A percentile compares a stretch with the other conserved stretches of the same genome.
Conservation (phyloP, 352 stramenopile species). For the Phytophthora macrochlamydospora region DNA sequence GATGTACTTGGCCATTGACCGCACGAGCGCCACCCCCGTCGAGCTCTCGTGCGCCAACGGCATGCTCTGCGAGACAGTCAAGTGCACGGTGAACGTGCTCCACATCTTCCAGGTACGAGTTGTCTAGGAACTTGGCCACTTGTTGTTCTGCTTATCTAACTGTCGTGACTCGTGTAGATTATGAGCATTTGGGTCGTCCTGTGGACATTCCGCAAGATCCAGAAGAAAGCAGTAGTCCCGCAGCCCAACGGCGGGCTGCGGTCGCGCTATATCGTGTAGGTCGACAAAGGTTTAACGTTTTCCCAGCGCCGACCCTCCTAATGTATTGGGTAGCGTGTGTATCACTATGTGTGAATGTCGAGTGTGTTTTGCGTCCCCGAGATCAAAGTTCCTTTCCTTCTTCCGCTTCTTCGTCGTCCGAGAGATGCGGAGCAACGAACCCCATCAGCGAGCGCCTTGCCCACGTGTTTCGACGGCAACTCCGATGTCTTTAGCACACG, state of each 20-base stretch:
- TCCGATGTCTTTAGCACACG: neutral
- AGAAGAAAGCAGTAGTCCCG: conserved; percentile 25
- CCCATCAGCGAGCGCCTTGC: neutral
- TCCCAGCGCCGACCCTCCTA: neutral
- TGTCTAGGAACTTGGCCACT: neutral
- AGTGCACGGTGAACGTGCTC: conserved; percentile 44
- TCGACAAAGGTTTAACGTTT: neutral
- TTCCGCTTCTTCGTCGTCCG: neutral
- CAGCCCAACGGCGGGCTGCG: neutral
- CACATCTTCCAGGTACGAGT: conserved; percentile 51
- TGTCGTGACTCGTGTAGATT: neutral
- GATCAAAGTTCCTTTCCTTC: neutral
- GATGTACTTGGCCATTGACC: conserved; percentile 55
- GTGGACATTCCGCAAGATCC: conserved; percentile 26
- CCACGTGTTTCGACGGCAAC: neutral
- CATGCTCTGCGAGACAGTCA: conserved; percentile 49
- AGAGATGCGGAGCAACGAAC: neutral
- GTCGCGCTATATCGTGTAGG: neutral
- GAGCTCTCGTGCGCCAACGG: conserved; percentile 75
- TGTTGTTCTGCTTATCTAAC: neutral
- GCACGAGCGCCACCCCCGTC: conserved; percentile 28
- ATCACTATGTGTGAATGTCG: conserved; percentile 1
- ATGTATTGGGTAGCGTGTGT: conserved; percentile 5
- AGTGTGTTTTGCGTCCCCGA: neutral
- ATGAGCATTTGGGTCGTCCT: conserved; percentile 24